Evolutionary conservation across 2,329 filamentous ascomycete genomes (phyloP), one percentile per base, ranked within the genome.

Genomic region (Fonsecaea erecta): DNA sequence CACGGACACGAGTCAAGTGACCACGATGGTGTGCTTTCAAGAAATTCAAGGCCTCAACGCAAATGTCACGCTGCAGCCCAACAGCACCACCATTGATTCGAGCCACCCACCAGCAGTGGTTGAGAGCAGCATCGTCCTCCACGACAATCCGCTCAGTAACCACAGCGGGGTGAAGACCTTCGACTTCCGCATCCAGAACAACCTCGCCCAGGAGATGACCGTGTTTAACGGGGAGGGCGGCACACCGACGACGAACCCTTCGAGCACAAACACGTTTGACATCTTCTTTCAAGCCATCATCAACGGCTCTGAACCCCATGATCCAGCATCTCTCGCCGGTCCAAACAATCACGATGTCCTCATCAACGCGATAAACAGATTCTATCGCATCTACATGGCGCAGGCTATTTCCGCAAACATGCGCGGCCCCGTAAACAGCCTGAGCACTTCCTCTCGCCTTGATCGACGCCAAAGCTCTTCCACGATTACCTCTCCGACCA

Each of bases 111-210:
- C 69, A 11, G 35, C 65, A 1, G 53, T 62, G 14, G 18, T 60
- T n/a, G 62, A 66, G 11, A 52, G 34, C 12, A 69, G 60, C 32
- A 48, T 64, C 28, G 55, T 52, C 32, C 26, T 66, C 12, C 61
- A 67, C 24, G 55, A 60, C 5, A 72, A 72, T 62, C 69, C 70
- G 2, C 30, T 52, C n/a, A 51, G 52, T 57, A 65, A 60, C 26
- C 67, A 43, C 35, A 69, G 51, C 12, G 59, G 55, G n/a, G 51
- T 57, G 21, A 66, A 67, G 21, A 63, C 64, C 2, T 72, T 72
- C 58, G 67, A 72, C 43, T 71, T 72, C 46, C 70, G 69, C 32
- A 72, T 72, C 40, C 64, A 72, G 52, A 68, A 69, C 48, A 72
- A 71, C 54, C 63, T 72, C 21, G 68, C 66, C 24, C 64, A 67